Evolutionary conservation across 78 protist species (phyloP).

Genomic region (Planoprotostelium fungivorum): DNA sequence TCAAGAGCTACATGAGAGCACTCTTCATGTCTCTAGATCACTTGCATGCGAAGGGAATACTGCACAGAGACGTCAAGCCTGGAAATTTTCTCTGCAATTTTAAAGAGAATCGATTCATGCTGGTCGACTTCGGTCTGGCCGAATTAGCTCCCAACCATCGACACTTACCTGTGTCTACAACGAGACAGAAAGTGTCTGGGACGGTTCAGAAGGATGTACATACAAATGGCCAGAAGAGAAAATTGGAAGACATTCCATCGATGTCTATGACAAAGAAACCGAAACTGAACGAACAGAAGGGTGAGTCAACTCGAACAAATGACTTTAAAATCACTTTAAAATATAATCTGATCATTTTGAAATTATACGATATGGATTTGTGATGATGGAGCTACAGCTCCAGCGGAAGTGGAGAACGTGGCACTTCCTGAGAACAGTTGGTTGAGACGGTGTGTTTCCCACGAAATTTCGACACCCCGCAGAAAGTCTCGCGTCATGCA

Average conservation of each 20-base stretch:
- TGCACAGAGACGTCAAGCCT: constrained; percentile 84
- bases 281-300: too few species aligned
- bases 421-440: too few species aligned
- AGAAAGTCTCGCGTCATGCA: constrained; percentile 12
- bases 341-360: too few species aligned
- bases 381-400: too few species aligned
- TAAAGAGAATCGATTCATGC: constrained; percentile 16
- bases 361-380: too few species aligned
- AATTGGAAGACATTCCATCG: too few species aligned
- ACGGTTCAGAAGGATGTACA: background rate
- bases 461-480: constrained; percentile 13
- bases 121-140: constrained; percentile 73
- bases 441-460: background rate
- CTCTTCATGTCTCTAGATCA: constrained; percentile 40
- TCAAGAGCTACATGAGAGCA: constrained; percentile 27
- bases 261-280: background rate
- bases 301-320: too few species aligned
- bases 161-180: background rate
- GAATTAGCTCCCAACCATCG: constrained; percentile 14
- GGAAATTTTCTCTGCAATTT: constrained; percentile 60
- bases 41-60: constrained; percentile 38
- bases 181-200: too few species aligned
- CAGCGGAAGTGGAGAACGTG: too few species aligned
- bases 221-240: too few species aligned
- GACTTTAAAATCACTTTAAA: too few species aligned